These are phyloP conservation scores for Myxozyma mucilagina DNA, from an alignment of 805 yeast genomes.

Conservation along the genomic window DNA sequence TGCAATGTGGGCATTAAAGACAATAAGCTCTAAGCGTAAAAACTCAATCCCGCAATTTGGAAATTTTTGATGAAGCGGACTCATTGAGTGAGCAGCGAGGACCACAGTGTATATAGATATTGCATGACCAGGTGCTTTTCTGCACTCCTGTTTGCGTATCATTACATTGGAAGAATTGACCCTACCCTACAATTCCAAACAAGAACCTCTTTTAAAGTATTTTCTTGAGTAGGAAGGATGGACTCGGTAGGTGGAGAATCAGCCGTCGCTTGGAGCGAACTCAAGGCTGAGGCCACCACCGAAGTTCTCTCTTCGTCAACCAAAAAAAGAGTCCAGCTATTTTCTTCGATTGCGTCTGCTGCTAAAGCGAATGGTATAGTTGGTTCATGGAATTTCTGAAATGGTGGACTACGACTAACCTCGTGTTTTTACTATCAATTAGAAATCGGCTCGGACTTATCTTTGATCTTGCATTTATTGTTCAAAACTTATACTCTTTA, in stretches of 20 bases:
- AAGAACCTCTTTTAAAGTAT: too few species aligned
- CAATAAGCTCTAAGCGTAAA: background rate
- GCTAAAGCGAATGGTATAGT: slow-evolving; percentile 17
- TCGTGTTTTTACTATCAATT: background rate
- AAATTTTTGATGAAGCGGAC: background rate
- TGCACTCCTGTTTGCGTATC: too few species aligned
- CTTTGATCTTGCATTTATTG: slow-evolving; percentile 19
- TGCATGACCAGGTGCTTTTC: too few species aligned
- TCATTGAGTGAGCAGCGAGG: background rate
- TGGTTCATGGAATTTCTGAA: background rate
- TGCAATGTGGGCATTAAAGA: background rate
- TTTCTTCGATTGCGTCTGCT: slow-evolving; percentile 19
- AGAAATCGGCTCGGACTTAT: slow-evolving; percentile 20
- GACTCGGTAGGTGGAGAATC: slow-evolving; percentile 14
- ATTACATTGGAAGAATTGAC: too few species aligned
- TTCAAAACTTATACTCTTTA: slow-evolving; percentile 30
- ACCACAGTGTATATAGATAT: too few species aligned
- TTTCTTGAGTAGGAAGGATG: slow-evolving; percentile 1
- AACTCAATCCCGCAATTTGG: background rate
- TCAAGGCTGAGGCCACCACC: slow-evolving; percentile 15
- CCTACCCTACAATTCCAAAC: too few species aligned
- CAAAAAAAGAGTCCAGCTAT: slow-evolving; percentile 22
- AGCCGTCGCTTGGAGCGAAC: slow-evolving; percentile 20
- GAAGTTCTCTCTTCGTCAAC: slow-evolving; percentile 30
- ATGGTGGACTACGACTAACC: background rate